These are phyloP conservation scores for Trichosanthes cucumerina DNA, from an alignment of 306 rosid species.

Conservation along the genomic window DNA sequence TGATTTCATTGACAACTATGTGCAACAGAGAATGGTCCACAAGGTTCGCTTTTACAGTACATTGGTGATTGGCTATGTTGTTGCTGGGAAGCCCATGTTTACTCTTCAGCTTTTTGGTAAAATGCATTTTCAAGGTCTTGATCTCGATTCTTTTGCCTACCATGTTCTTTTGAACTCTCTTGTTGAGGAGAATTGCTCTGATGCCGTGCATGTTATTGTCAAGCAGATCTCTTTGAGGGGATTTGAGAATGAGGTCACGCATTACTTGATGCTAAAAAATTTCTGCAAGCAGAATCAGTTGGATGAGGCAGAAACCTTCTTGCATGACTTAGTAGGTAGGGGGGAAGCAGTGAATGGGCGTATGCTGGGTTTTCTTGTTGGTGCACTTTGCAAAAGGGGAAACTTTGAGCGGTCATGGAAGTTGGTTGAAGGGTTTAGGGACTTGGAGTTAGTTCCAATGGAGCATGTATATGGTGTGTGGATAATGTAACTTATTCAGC, in stretches of 20 bases:
- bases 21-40: conserved; percentile 1
- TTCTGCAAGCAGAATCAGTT: conserved; percentile 41
- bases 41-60: conserved; percentile 36
- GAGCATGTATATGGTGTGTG: conserved; percentile 46
- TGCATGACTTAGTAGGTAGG: conserved; percentile 21
- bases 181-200: conserved; percentile 33
- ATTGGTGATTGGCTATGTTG: conserved; percentile 70
- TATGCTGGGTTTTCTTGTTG: conserved; percentile 30
- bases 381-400: conserved; percentile 35
- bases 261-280: conserved; percentile 28
- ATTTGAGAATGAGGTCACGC: conserved; percentile 32
- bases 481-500: conserved; percentile 44
- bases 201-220: conserved; percentile 31
- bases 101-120: conserved; percentile 56
- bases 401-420: conserved; percentile 36
- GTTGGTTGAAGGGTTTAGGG: conserved; percentile 39
- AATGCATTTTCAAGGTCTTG: conserved; percentile 68
- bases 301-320: conserved; percentile 44
- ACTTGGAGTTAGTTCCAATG: conserved; percentile 18
- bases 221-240: conserved; percentile 45
- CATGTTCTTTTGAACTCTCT: conserved; percentile 52
- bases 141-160: conserved; percentile 42
- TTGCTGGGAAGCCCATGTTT: conserved; percentile 39
- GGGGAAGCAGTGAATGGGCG: conserved; percentile 28
- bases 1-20: conserved; percentile 33